Percentiles rank a stretch among this genome's conserved stretches.
Conservation (phyloP, 305 asterid genomes). For the Fraxinus baroniana region DNA sequence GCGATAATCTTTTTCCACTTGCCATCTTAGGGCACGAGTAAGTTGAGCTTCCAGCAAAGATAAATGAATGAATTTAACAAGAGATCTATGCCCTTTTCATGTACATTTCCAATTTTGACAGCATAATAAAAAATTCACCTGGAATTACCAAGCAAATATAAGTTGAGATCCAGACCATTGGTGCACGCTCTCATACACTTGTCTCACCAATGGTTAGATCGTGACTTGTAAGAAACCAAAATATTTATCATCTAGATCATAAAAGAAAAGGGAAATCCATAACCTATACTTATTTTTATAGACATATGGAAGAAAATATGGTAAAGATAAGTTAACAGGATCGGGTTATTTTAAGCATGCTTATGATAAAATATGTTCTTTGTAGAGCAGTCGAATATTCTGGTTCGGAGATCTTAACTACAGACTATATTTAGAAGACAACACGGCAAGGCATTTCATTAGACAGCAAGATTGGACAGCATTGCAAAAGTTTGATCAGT, state of each 20-base stretch:
- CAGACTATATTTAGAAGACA: slow-evolving; percentile 79
- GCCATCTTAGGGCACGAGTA: slow-evolving; percentile 92
- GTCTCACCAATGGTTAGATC: background rate
- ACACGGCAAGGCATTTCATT: slow-evolving; percentile 69
- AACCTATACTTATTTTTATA: background rate
- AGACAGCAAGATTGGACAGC: slow-evolving; percentile 70
- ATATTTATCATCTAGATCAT: background rate
- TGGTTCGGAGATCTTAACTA: slow-evolving; percentile 98
- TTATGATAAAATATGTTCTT: slow-evolving; percentile 30
- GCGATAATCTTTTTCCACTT: slow-evolving; percentile 45
- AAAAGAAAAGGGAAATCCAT: background rate
- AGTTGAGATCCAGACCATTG: background rate
- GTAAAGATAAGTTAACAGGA: background rate
- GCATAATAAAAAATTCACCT: background rate
- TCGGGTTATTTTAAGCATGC: background rate
- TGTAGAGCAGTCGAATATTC: slow-evolving; percentile 75
- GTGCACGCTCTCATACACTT: background rate
- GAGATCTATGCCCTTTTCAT: background rate
- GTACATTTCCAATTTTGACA: background rate
- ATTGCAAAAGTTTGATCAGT: slow-evolving; percentile 74
- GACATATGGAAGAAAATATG: background rate
- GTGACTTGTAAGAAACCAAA: background rate
- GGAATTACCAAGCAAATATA: background rate
- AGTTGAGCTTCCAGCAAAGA: slow-evolving; percentile 36
- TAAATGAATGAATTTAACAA: background rate